phyloP scores from a whole-genome alignment of 345 rosid species.

The Excoecaria cochinchinensis region DNA sequence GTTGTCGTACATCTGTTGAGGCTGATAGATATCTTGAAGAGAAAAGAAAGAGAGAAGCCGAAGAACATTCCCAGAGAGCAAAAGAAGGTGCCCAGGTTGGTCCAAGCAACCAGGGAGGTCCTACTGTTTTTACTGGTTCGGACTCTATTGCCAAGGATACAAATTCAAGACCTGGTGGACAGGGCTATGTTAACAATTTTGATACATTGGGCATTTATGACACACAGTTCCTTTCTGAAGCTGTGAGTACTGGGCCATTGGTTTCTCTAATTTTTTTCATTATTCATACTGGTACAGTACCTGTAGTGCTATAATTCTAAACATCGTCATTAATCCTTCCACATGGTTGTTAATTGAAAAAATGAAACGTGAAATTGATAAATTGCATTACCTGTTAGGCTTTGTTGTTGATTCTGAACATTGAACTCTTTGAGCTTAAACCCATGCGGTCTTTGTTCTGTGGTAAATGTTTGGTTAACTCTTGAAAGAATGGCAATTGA shows the following conservation, averaged over 20 bases:
- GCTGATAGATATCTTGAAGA: constrained; percentile 67
- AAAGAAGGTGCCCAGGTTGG: constrained; percentile 64
- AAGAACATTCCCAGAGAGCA: constrained; percentile 63
- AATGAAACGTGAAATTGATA: background rate
- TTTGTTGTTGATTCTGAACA: background rate
- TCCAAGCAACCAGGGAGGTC: constrained; percentile 44
- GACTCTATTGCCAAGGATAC: constrained; percentile 42
- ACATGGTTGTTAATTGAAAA: background rate
- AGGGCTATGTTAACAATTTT: constrained; percentile 54
- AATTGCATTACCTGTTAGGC: background rate
- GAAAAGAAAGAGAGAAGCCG: constrained; percentile 71
- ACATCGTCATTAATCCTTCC: background rate
- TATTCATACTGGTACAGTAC: background rate
- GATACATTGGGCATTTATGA: constrained; percentile 57
- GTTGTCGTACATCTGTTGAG: constrained; percentile 80
- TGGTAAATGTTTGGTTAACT: background rate
- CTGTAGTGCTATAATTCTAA: background rate
- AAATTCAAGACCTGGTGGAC: constrained; percentile 47
- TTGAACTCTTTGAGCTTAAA: background rate
- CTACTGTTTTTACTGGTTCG: constrained; percentile 40
- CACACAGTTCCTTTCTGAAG: constrained; percentile 72
- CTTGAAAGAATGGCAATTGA: background rate
- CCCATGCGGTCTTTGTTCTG: too few relatives aligned
- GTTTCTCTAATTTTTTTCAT: background rate
- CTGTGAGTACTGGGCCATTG: constrained; percentile 46